A percentile compares a stretch with the other conserved stretches of the same genome.
Conservation (phyloP, 208 protist species). For the Leishmania arabica region DNA sequence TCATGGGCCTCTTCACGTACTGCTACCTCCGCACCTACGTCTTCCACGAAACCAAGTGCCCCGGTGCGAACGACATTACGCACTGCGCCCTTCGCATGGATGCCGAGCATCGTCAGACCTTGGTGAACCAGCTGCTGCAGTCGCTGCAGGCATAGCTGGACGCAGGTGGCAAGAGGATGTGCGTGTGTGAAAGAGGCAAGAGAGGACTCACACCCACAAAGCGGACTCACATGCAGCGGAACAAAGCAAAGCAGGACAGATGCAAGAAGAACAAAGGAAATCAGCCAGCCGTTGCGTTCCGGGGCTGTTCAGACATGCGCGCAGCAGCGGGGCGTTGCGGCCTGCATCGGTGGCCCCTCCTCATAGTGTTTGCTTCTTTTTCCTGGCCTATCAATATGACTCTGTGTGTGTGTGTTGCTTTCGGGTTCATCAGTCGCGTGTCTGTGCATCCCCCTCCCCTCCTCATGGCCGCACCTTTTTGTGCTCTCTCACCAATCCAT, state of each 20-base stretch:
- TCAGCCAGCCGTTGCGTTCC: not conserved
- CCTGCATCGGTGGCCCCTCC: not conserved
- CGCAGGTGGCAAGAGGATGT: not conserved
- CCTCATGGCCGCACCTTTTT: not conserved
- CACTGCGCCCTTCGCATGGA: conserved; percentile 56
- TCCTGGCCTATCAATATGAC: not conserved
- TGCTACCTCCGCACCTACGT: conserved; percentile 86
- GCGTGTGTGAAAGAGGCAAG: not conserved
- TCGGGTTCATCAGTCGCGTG: not conserved
- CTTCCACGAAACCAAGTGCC: conserved; percentile 57
- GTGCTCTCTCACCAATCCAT: not conserved
- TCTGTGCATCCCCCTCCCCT: not conserved
- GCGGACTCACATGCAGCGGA: not conserved
- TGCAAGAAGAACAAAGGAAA: not conserved
- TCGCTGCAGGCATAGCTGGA: conserved; percentile 29
- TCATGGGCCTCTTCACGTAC: conserved; percentile 96
- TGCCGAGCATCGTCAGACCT: conserved; percentile 30
- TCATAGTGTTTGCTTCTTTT: not conserved
- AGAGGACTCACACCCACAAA: not conserved
- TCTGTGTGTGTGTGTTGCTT: not conserved
- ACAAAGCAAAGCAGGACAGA: not conserved
- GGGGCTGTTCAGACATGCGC: not conserved
- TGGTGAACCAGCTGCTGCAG: conserved; percentile 49
- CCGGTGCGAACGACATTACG: conserved; percentile 41
- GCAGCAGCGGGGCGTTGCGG: not conserved